A percentile compares a stretch with the other conserved stretches of the same genome.
phyloP scores from a whole-genome alignment of 2,329 filamentous ascomycete species.

The Diplodia sapinea region DNA sequence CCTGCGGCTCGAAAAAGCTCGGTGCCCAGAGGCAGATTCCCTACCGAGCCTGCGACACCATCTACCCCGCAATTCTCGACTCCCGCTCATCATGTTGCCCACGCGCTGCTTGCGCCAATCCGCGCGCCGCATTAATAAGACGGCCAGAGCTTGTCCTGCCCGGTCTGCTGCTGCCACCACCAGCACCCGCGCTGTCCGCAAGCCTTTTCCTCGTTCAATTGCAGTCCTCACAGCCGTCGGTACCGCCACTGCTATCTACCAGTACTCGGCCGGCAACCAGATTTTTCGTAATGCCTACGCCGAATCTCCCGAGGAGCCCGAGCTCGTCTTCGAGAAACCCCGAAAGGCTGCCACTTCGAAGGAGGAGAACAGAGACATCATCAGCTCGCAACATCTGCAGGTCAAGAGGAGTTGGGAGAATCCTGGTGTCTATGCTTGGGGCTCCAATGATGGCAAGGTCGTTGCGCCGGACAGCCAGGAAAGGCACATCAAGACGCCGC shows the following conservation, averaged over 20 bases:
- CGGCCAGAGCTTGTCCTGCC: slow-evolving; percentile 8
- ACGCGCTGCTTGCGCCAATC: slow-evolving; percentile 31
- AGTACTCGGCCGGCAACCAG: slow-evolving; percentile 22
- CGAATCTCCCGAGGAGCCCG: slow-evolving; percentile 51
- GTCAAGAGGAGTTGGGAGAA: slow-evolving; percentile 81
- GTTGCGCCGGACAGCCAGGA: slow-evolving; percentile 84
- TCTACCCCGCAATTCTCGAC: not conserved
- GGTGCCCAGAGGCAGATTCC: not conserved
- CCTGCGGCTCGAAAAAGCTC: slow-evolving; percentile 1
- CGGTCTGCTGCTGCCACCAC: slow-evolving; percentile 17
- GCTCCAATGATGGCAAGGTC: slow-evolving; percentile 83
- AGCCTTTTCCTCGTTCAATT: slow-evolving; percentile 54
- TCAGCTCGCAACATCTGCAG: slow-evolving; percentile 86
- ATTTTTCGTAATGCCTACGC: slow-evolving; percentile 52
- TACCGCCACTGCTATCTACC: slow-evolving; percentile 47
- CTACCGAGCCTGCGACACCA: not conserved
- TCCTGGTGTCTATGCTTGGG: slow-evolving; percentile 93
- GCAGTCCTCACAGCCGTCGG: slow-evolving; percentile 51
- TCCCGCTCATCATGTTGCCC: slow-evolving; percentile 23
- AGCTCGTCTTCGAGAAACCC: slow-evolving; percentile 69
- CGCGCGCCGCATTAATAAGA: slow-evolving; percentile 30
- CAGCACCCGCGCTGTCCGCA: slow-evolving; percentile 1
- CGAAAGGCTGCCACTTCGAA: slow-evolving; percentile 62
- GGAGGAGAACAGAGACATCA: slow-evolving; percentile 75
- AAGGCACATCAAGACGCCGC: slow-evolving; percentile 76